These are phyloP conservation scores for Marasmius fiardii DNA, from an alignment of 1,284 basidiomycete species.

Conservation along the genomic window DNA sequence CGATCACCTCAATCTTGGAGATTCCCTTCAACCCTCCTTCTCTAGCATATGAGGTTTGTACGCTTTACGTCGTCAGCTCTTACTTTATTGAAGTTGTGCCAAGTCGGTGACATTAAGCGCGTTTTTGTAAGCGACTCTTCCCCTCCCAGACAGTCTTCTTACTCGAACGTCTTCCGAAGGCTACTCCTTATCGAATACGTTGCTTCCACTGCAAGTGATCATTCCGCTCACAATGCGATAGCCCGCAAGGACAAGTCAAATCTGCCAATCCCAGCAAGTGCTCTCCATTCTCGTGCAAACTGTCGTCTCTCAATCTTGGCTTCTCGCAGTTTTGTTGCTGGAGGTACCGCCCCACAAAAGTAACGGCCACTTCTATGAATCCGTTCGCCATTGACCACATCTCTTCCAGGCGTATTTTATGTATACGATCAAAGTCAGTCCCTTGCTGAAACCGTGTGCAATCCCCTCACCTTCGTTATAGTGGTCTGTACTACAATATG, in stretches of 20 bases:
- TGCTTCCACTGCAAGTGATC: slow-evolving; percentile 59
- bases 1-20: not conserved
- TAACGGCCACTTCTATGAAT: slow-evolving; percentile 17
- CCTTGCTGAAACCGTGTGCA: slow-evolving; percentile 1
- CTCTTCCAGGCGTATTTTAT: slow-evolving; percentile 68
- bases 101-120: slow-evolving; percentile 77
- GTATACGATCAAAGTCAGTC: slow-evolving; percentile 74
- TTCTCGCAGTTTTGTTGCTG: slow-evolving; percentile 62
- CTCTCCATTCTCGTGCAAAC: slow-evolving; percentile 1
- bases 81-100: not conserved
- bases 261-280: slow-evolving; percentile 68
- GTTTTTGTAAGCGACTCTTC: slow-evolving; percentile 56
- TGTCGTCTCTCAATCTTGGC: not conserved
- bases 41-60: slow-evolving; percentile 33
- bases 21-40: slow-evolving; percentile 11
- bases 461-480: slow-evolving; percentile 21
- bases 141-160: slow-evolving; percentile 8
- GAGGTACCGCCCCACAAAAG: slow-evolving; percentile 81
- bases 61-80: not conserved
- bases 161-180: slow-evolving; percentile 33
- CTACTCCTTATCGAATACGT: slow-evolving; percentile 85
- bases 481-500: slow-evolving; percentile 85
- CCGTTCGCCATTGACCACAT: slow-evolving; percentile 18
- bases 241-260: slow-evolving; percentile 76
- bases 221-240: slow-evolving; percentile 64